Evolutionary conservation across 208 protist genomes (phyloP), one percentile per base, ranked within the genome.

Genomic region (Acanthamoeba culbertsoni): DNA sequence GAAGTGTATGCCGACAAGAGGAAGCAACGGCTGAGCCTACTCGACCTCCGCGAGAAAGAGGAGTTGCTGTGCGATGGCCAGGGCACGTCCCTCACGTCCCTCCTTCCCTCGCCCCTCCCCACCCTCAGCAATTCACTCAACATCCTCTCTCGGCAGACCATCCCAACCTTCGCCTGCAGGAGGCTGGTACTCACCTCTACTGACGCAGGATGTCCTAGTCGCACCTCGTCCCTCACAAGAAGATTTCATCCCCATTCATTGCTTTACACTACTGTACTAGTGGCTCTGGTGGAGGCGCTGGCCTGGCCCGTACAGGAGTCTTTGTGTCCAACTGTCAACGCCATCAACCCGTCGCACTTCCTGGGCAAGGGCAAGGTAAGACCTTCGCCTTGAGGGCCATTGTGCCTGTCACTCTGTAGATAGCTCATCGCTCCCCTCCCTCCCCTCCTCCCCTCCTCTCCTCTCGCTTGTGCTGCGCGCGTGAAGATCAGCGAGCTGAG

Each of bases 281-380:
- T 90, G 7, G 82, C 82, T 16, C 45, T 90, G 45, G 55, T 68
- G 26, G 82, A 90, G 53, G 82, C 82, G 55, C 37, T 90, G 20
- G 51, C 59, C 0, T 90, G 82, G 82, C 82, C 82, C 7, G 82
- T 90, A 40, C 37, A 68, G 37, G 53, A 90, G 3, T 59, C 82
- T 5, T n/a, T 68, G 20, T 59, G 20, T 18, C n/a, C 65, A 26
- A 90, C 46, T 46, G 82, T 90, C 14, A 90, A 90, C 45, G 46
- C 53, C 35, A 31, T 90, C 45, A 90, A 90, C n/a, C 53, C 82
- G n/a, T 59, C 82, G 7, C 46, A 59, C 35, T 90, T 90, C 82
- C 35, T 90, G n/a, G 82, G 82, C 31, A 90, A 90, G 82, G 82
- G 82, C 82, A 90, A 90, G 55, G 55, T 90, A 75, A 31, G 14